Evolutionary conservation across 2,329 filamentous ascomycete species (phyloP).

Genomic region (Diplodia sapinea): DNA sequence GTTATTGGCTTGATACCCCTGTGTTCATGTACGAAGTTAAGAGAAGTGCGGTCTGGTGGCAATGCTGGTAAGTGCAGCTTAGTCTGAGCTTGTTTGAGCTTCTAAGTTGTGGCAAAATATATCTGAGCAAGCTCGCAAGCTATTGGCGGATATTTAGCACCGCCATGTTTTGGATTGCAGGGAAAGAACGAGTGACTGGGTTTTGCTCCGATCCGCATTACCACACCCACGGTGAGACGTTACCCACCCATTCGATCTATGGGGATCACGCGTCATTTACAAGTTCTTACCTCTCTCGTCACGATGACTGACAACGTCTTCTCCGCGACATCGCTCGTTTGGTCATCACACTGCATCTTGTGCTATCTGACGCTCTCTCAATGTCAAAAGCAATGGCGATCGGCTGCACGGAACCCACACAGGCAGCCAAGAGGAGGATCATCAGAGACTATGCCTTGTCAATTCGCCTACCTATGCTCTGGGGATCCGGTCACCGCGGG

Average conservation of each 20-base stretch:
- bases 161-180: background rate
- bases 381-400: background rate
- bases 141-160: slow-evolving; percentile 17
- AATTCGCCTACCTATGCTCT: background rate
- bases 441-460: background rate
- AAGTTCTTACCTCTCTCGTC: background rate
- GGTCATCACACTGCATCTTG: background rate
- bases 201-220: background rate
- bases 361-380: background rate
- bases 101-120: background rate
- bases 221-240: background rate
- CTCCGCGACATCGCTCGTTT: background rate
- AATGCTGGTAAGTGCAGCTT: background rate
- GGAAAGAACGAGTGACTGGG: background rate
- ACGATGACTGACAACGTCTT: background rate
- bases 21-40: too few relatives aligned
- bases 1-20: background rate
- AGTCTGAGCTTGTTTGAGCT: slow-evolving; percentile 10
- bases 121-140: background rate
- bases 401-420: background rate
- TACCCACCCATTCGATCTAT: background rate
- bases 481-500: background rate
- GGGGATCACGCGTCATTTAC: background rate
- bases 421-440: background rate
- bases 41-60: background rate